Evolutionary conservation across 768 basidiomycete species (phyloP).

Genomic region (Termitomyces sp.): DNA sequence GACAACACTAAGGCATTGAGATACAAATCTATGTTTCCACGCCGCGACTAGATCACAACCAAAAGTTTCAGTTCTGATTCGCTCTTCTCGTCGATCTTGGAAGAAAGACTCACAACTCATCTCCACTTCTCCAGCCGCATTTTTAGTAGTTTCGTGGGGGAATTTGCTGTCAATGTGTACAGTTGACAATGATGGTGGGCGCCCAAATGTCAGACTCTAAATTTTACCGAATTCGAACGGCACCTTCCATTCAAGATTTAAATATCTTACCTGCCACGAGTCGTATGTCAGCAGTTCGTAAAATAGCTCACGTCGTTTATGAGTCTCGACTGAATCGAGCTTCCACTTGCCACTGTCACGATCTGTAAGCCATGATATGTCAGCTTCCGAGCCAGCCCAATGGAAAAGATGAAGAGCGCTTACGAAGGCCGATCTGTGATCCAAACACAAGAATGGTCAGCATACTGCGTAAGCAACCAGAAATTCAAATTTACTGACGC

Average conservation of each 20-base stretch:
- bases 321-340: slow-evolving; percentile 47
- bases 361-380: slow-evolving; percentile 32
- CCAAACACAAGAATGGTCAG: slow-evolving; percentile 11
- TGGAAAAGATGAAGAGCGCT: slow-evolving; percentile 22
- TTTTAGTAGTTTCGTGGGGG: slow-evolving; percentile 39
- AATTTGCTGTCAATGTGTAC: slow-evolving; percentile 52
- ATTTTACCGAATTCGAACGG: not conserved
- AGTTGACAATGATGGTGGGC: slow-evolving; percentile 59
- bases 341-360: slow-evolving; percentile 67
- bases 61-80: not conserved
- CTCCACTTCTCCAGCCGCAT: slow-evolving; percentile 45
- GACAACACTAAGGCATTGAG: slow-evolving; percentile 56
- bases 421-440: slow-evolving; percentile 60
- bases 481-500: slow-evolving; percentile 34
- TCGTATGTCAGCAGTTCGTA: slow-evolving; percentile 67
- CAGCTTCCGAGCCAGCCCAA: slow-evolving; percentile 1
- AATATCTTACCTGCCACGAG: slow-evolving; percentile 54
- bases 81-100: not conserved
- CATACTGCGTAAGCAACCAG: slow-evolving; percentile 8
- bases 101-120: slow-evolving; percentile 48
- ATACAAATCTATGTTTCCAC: slow-evolving; percentile 66
- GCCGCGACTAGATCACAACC: slow-evolving; percentile 39
- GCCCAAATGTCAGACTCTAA: slow-evolving; percentile 66
- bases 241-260: not conserved
- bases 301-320: slow-evolving; percentile 52